Evolutionary conservation across 805 yeast genomes (phyloP).

Genomic region (Ogataea methylovora): DNA sequence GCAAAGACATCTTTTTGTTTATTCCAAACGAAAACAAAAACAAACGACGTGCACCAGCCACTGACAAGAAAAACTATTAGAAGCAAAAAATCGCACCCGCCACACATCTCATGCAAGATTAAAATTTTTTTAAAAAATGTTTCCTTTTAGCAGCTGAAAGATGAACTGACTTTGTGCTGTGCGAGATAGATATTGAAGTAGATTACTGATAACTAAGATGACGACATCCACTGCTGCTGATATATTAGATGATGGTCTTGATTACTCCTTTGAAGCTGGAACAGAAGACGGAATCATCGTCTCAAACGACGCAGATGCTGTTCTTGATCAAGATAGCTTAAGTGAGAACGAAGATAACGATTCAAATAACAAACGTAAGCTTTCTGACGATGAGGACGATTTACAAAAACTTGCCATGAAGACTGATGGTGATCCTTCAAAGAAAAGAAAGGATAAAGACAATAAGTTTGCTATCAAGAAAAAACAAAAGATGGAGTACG

Average conservation of each 20-base stretch:
- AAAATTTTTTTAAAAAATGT: too few species aligned
- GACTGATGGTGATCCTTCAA: conserved; percentile 9
- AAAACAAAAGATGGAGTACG: conserved; percentile 58
- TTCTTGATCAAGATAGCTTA: conserved; percentile 4
- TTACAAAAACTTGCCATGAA: conserved; percentile 2
- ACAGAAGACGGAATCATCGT: conserved; percentile 24
- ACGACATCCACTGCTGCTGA: conserved; percentile 36
- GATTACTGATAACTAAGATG: background rate
- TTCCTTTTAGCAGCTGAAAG: too few species aligned
- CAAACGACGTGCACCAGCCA: too few species aligned
- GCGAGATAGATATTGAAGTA: too few species aligned
- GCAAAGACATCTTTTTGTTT: too few species aligned
- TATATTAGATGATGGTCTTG: conserved; percentile 75
- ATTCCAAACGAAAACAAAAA: too few species aligned
- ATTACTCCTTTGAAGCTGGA: conserved; percentile 34
- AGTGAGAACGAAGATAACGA: conserved; percentile 3
- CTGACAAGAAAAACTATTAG: too few species aligned
- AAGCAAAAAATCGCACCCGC: too few species aligned
- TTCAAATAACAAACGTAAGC: too few species aligned
- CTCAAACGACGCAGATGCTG: background rate
- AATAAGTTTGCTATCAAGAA: conserved; percentile 57
- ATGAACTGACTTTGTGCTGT: too few species aligned
- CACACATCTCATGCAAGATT: too few species aligned
- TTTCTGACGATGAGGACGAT: conserved; percentile 3
- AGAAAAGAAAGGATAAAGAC: conserved; percentile 21